Evolutionary conservation across 2,329 filamentous ascomycete genomes (phyloP).

Genomic region (Talaromyces rugulosus): DNA sequence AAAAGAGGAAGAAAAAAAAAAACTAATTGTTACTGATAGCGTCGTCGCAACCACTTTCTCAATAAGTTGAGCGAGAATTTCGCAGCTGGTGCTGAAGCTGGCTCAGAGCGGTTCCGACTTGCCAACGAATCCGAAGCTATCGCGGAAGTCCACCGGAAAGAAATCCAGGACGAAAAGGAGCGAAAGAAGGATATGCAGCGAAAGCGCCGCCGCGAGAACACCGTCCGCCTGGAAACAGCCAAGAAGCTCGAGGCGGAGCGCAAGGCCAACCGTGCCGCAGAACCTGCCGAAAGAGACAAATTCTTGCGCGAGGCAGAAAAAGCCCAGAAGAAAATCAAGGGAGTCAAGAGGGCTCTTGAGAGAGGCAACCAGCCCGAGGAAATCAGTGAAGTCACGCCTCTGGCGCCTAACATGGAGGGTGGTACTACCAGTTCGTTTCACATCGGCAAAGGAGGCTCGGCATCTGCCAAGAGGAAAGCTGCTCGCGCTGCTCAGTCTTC

Average conservation of each 20-base stretch:
- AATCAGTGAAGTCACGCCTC: slow-evolving; percentile 64
- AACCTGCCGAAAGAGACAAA: slow-evolving; percentile 76
- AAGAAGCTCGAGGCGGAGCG: slow-evolving; percentile 77
- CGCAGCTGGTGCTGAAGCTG: slow-evolving; percentile 62
- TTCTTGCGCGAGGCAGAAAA: slow-evolving; percentile 82
- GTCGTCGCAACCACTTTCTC: slow-evolving; percentile 55
- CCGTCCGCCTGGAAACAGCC: slow-evolving; percentile 79
- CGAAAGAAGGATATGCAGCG: slow-evolving; percentile 99
- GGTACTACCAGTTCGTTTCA: slow-evolving; percentile 83
- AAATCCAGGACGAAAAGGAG: slow-evolving; percentile 92
- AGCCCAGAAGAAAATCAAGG: slow-evolving; percentile 86
- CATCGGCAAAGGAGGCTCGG: slow-evolving; percentile 52
- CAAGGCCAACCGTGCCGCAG: slow-evolving; percentile 71
- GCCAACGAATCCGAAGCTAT: slow-evolving; percentile 76
- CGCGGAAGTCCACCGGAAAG: slow-evolving; percentile 81
- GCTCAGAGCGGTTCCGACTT: slow-evolving; percentile 71
- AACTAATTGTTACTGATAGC: slow-evolving; percentile 38
- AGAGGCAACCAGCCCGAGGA: slow-evolving; percentile 73
- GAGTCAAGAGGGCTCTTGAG: slow-evolving; percentile 81
- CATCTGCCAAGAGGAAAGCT: slow-evolving; percentile 49
- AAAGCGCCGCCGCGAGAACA: slow-evolving; percentile 91
- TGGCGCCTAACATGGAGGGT: slow-evolving; percentile 78
- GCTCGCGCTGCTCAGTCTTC: slow-evolving; percentile 50
- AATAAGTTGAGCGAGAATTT: slow-evolving; percentile 58
- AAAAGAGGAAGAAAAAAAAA: not conserved